Evolutionary conservation across 495 filamentous ascomycete species (phyloP), one percentile per base, ranked within the genome.

Genomic region (Neurospora discreta): DNA sequence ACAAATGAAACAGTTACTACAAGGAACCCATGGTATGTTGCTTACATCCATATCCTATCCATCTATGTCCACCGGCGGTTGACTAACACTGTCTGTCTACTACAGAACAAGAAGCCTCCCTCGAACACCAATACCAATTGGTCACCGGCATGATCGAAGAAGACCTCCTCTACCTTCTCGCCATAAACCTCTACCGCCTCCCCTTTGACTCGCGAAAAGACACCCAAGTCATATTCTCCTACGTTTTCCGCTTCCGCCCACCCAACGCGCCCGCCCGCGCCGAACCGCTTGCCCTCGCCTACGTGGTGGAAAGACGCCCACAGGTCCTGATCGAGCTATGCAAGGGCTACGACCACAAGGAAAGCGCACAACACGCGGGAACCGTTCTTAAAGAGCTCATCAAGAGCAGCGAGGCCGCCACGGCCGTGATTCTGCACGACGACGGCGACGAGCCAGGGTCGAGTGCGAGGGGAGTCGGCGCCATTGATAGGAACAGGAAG

Each of bases 171-270:
- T 92, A 90, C 75, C 84, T 91, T 40, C 89, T 99, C 43, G 91
- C 94, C 38, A 85, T 87, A 65, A 88, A 89, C 78, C 90, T 99
- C 68, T 87, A 91, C 80, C 85, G 90, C 38, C 88, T 98, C 7
- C 92, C 95, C 7, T 99, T 99, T 84, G 96, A 99, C 84, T 90
- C 93, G 36, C 89, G 92, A 76, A 97, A 96, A 82, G 93, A 97
- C 77, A 90, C 90, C 10, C 92, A 97, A 79, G 91, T 92, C 75
- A 94, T 97, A 77, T 91, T 96, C 84, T 95, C 92, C 13, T 92
- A 93, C 81, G 88, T 92, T 69, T 89, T 97, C 78, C 91, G 93
- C 39, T 97, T 93, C 84, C 90, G 90, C 73, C 87, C 87, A 16
- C 86, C 90, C 13, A 84, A 77, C 77, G 87, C 80, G 72, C 76